These are phyloP conservation scores for Tephrocybe sp. DNA, from an alignment of 768 basidiomycete genomes.

Conservation along the genomic window DNA sequence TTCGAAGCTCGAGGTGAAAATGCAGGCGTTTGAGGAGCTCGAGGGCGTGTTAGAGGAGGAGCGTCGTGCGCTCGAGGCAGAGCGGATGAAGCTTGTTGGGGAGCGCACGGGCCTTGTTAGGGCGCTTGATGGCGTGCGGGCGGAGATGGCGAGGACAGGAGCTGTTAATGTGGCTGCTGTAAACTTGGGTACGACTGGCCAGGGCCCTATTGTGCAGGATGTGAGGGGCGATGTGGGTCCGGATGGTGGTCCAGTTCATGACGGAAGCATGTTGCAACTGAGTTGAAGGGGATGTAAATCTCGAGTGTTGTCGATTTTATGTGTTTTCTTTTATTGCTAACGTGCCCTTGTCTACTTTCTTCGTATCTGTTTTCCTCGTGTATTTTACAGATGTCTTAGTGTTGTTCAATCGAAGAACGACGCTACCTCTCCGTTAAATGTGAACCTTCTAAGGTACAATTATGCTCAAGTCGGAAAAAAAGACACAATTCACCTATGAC, in stretches of 20 bases:
- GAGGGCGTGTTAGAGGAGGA: slow-evolving; percentile 93
- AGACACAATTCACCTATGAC: too few relatives aligned
- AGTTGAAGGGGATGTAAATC: slow-evolving; percentile 21
- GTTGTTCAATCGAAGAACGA: too few relatives aligned
- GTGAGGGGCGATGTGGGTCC: slow-evolving; percentile 50
- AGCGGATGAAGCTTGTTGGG: slow-evolving; percentile 73
- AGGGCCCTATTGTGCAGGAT: slow-evolving; percentile 57
- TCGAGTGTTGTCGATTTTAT: too few relatives aligned
- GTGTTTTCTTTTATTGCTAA: too few relatives aligned
- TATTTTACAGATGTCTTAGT: too few relatives aligned
- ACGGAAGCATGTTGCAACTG: slow-evolving; percentile 56
- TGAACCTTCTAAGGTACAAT: too few relatives aligned
- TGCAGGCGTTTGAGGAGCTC: slow-evolving; percentile 91
- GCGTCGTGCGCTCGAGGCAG: slow-evolving; percentile 79
- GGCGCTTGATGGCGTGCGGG: slow-evolving; percentile 66
- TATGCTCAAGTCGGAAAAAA: too few relatives aligned
- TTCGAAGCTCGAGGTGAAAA: slow-evolving; percentile 93
- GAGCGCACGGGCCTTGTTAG: slow-evolving; percentile 76
- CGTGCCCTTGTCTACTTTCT: too few relatives aligned
- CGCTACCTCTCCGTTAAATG: too few relatives aligned
- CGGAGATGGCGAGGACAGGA: slow-evolving; percentile 63
- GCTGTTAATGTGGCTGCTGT: slow-evolving; percentile 29
- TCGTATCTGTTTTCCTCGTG: too few relatives aligned
- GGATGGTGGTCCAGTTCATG: slow-evolving; percentile 53
- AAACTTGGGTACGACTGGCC: slow-evolving; percentile 57